phyloP scores from a whole-genome alignment of 2,329 filamentous ascomycete genomes.

The Boeremia exigua region DNA sequence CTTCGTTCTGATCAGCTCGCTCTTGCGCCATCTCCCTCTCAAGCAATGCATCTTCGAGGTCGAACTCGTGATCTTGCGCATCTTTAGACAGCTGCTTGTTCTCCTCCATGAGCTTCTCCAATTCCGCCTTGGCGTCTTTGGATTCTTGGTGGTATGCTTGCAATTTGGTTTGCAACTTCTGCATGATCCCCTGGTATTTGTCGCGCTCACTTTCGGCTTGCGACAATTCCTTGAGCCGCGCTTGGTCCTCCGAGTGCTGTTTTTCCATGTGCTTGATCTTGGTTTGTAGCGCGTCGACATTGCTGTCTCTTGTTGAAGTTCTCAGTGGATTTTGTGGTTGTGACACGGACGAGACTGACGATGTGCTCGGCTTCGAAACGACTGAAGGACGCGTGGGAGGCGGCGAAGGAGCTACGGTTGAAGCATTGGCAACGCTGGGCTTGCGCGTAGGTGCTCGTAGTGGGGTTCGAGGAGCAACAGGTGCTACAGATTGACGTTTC shows the following conservation, averaged over 20 bases:
- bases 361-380: slow-evolving; percentile 22
- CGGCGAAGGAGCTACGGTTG: slow-evolving; percentile 15
- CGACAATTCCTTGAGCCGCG: slow-evolving; percentile 80
- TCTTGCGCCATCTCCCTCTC: slow-evolving; percentile 98
- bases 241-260: slow-evolving; percentile 81
- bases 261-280: slow-evolving; percentile 88
- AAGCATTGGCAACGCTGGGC: slow-evolving; percentile 25
- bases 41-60: slow-evolving; percentile 83
- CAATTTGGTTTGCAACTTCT: slow-evolving; percentile 88
- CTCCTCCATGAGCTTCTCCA: slow-evolving; percentile 76
- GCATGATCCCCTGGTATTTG: slow-evolving; percentile 82
- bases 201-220: slow-evolving; percentile 77
- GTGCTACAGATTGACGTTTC: slow-evolving; percentile 31
- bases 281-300: slow-evolving; percentile 82
- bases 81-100: slow-evolving; percentile 73
- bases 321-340: slow-evolving; percentile 21
- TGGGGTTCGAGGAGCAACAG: slow-evolving; percentile 17
- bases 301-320: slow-evolving; percentile 27
- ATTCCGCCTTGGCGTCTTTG: slow-evolving; percentile 73
- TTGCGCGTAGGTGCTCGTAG: slow-evolving; percentile 25
- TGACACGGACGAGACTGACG: slow-evolving; percentile 12
- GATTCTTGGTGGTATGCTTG: slow-evolving; percentile 85
- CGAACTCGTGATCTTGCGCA: slow-evolving; percentile 83
- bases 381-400: slow-evolving; percentile 9
- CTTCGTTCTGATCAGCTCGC: slow-evolving; percentile 79